Base-by-base conservation (phyloP, 176 grass and related monocot species). In the Dactylis glomerata region DNA sequence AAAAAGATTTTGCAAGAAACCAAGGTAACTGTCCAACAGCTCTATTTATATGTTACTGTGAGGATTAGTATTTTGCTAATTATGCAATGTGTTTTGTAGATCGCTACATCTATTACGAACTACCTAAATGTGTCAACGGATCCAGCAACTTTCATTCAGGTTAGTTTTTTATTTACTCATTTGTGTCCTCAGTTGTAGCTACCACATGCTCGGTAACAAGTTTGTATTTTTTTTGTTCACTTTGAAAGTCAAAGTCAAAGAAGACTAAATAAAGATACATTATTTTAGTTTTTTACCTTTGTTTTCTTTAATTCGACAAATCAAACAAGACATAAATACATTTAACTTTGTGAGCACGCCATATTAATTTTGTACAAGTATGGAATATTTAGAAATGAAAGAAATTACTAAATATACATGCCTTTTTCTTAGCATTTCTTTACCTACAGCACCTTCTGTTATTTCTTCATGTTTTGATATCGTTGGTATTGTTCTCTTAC, bases 101-200 rank as follows among this genome's bases (percentile, higher is more conserved):
- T 94, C 41, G 37, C 79, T 5, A 52, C 77, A 0, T 80, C 55
- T 58, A 88, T 94, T 19, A 86, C 51, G 27, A 91, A 79, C 61
- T 73, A 88, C 54, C 86, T 94, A 22, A 94, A 88, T 52, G 87
- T 94, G 28, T 91, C 92, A 66, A 86, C 88, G 10, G 92, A 94
- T 84, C 92, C 92, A 1, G 92, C 86, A 77, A 91, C 92, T 44
- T 94, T 94, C 41, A 81, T 94, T 73, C 92, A 94, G 92, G 92
- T 91, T 75, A 46, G 52, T 34, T 52, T 52, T 36, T 20, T 8
- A 28, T 58, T 32, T 44, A 56, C 12, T 57, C 64, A 10, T 9
- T 37, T 10, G 10, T 16, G 5, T 54, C 33, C 30, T 26, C 22
- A 1, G 28, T 46, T 41, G 7, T 81, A 64, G 17, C 11, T 28